phyloP scores from a whole-genome alignment of 441 rosid genomes.

The Jatropha multifida region DNA sequence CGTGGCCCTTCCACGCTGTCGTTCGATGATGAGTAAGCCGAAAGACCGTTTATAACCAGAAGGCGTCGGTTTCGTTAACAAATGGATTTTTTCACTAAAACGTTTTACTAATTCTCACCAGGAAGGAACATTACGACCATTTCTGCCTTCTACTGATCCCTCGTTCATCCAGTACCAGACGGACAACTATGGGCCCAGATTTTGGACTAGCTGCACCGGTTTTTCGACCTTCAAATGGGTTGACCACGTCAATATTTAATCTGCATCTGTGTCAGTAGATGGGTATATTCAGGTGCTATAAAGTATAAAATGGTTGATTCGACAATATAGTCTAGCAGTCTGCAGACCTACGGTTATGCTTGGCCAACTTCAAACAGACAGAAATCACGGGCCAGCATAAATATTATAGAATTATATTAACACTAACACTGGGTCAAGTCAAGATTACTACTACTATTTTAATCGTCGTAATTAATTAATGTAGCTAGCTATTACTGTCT shows the following conservation, averaged over 20 bases:
- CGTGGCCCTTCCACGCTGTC: too few relatives aligned
- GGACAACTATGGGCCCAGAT: neutral
- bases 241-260: too few relatives aligned
- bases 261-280: too few relatives aligned
- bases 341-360: neutral
- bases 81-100: neutral
- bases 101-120: neutral
- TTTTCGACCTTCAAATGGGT: neutral
- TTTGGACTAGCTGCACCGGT: neutral
- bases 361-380: neutral
- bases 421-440: constrained; percentile 6
- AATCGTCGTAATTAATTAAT: neutral
- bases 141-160: neutral
- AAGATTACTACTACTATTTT: neutral
- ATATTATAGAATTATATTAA: neutral
- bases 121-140: neutral
- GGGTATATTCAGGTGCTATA: too few relatives aligned
- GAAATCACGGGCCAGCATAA: constrained; percentile 17
- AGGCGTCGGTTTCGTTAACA: neutral
- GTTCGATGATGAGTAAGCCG: too few relatives aligned
- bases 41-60: too few relatives aligned
- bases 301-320: too few relatives aligned
- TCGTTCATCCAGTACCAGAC: neutral
- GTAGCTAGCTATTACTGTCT: neutral
- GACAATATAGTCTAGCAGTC: too few relatives aligned